phyloP scores from a whole-genome alignment of 768 basidiomycete genomes.

The Astraeus odoratus region DNA sequence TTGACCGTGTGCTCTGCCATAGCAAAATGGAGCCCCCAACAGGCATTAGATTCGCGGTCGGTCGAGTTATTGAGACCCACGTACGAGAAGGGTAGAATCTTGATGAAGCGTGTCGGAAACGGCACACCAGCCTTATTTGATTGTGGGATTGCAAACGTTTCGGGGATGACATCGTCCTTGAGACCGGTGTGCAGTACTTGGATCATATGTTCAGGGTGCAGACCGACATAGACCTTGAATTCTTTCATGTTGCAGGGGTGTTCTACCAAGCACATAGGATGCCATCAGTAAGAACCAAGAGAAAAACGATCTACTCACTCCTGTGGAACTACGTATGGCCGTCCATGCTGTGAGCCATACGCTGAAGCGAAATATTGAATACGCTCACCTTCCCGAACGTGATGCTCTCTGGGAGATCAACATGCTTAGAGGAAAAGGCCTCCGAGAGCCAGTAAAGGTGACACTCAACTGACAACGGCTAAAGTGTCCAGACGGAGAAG shows the following conservation, averaged over 20 bases:
- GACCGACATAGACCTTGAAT: conserved; percentile 65
- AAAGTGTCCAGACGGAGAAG: conserved; percentile 54
- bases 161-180: conserved; percentile 57
- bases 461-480: conserved; percentile 58
- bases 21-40: neutral
- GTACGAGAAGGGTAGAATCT: conserved; percentile 71
- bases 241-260: conserved; percentile 86
- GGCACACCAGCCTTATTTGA: conserved; percentile 47
- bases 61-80: too few relatives aligned
- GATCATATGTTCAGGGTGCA: conserved; percentile 56
- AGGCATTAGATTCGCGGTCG: neutral
- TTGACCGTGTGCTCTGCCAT: conserved; percentile 55
- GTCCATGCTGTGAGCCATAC: conserved; percentile 7
- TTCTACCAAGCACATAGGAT: conserved; percentile 31
- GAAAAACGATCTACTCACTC: conserved; percentile 14
- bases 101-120: conserved; percentile 64
- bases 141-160: conserved; percentile 56
- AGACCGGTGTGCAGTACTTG: conserved; percentile 58
- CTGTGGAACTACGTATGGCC: conserved; percentile 15
- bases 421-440: conserved; percentile 2
- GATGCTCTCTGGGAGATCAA: conserved; percentile 47
- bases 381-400: conserved; percentile 71
- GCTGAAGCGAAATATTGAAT: neutral
- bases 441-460: neutral
- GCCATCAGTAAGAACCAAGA: conserved; percentile 2